Base-by-base conservation (phyloP, 2,329 filamentous ascomycete species). In the Microsporum ferrugineum region DNA sequence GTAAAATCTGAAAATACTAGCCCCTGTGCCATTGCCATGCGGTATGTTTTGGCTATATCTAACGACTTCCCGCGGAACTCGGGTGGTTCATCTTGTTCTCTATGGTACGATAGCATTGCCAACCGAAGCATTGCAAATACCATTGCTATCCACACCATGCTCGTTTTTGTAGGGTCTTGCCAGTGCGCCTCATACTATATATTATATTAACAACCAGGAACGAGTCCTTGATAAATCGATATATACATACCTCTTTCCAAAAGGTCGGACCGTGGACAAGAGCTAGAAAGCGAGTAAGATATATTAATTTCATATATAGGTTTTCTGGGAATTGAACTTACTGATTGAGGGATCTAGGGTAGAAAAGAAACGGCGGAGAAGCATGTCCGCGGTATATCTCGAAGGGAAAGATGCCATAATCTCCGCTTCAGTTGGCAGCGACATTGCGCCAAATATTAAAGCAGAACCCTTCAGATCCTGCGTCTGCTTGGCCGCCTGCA, bases 311-410 rank as follows among this genome's bases (percentile, higher is more conserved):
- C 5, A 31, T 31, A 51, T 29, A 31, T 51, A 14, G 41, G 43
- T 2, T 61, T 36, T 12, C 51, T 61, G 4, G 62, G 63, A 8
- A 7, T 51, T 56, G 43, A 51, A 85, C 83, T 67, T 69, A 79
- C 77, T 81, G 58, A 83, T 81, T 33, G 81, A 80, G 12, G 83
- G 84, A 66, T 86, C 84, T 66, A 84, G 84, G 33, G 88, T 92
- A 71, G 92, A 92, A 78, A 97, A 96, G 71, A 95, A 99, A 63
- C 92, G 85, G 64, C 87, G 86, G 63, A 96, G 88, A 17, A 97
- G 79, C 29, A 89, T 86, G 68, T 96, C 84, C n/a, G 94, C 87
- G 29, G 85, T 88, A 41, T 88, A 85, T 70, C 91, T 92, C 0
- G 87, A 80, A 1, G 94, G 94, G 47, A 97, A 81, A 57, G 87